Percentiles rank a stretch among this genome's conserved stretches.
phyloP scores from a whole-genome alignment of 345 rosid species.

The Turnera subulata region DNA sequence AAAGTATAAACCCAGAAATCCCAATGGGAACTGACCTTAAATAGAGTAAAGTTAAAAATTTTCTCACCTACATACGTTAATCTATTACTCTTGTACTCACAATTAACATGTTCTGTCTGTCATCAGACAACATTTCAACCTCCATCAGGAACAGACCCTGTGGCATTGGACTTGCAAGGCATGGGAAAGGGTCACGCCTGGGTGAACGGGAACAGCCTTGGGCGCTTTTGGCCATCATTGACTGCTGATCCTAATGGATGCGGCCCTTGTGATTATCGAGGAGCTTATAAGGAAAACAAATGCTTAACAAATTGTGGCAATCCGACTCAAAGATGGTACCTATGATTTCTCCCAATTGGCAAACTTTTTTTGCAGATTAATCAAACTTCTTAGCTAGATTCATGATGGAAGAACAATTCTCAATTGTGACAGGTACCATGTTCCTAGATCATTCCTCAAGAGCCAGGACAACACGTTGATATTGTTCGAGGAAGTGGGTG shows the following conservation, averaged over 20 bases:
- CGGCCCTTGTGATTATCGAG: not conserved
- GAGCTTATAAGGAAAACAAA: not conserved
- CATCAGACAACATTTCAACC: not conserved
- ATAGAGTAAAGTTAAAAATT: too few relatives aligned
- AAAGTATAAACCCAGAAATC: not conserved
- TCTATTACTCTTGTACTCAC: not conserved
- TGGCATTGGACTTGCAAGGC: slow-evolving; percentile 11
- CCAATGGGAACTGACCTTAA: not conserved
- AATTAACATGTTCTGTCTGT: not conserved
- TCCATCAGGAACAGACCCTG: slow-evolving; percentile 11
- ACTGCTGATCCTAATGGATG: slow-evolving; percentile 6
- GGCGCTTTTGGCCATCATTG: slow-evolving; percentile 2
- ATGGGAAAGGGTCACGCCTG: slow-evolving; percentile 2
- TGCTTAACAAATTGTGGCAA: slow-evolving; percentile 1
- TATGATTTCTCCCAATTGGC: too few relatives aligned
- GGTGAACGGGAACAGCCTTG: slow-evolving; percentile 6
- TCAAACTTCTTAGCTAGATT: too few relatives aligned
- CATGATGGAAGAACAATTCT: too few relatives aligned
- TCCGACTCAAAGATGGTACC: slow-evolving; percentile 15
- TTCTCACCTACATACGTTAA: too few relatives aligned
- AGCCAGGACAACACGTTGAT: not conserved
- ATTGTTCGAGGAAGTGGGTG: slow-evolving; percentile 11
- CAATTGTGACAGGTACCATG: slow-evolving; percentile 16
- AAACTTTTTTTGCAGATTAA: too few relatives aligned
- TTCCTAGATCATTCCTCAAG: slow-evolving; percentile 14